phyloP scores from a whole-genome alignment of 192 early-diverging fungal genomes.

The Geranomyces variabilis region DNA sequence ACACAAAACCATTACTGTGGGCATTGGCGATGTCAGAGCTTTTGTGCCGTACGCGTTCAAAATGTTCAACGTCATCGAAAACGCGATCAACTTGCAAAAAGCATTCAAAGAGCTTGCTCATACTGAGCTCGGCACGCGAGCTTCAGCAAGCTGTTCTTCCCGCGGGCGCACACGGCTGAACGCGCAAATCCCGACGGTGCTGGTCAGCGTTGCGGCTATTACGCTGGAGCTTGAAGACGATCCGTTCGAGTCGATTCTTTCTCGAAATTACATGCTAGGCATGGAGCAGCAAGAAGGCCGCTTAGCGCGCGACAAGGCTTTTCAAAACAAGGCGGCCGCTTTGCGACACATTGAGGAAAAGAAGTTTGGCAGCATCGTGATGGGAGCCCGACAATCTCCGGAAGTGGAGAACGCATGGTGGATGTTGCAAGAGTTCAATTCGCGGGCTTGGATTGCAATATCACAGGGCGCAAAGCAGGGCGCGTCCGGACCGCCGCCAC shows the following conservation, averaged over 20 bases:
- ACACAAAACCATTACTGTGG: background rate
- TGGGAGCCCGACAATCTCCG: background rate
- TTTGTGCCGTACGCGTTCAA: constrained; percentile 40
- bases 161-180: constrained; percentile 8
- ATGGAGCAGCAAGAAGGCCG: constrained; percentile 50
- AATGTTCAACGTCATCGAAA: constrained; percentile 45
- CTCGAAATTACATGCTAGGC: constrained; percentile 45
- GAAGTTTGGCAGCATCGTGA: background rate
- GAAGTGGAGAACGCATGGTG: constrained; percentile 52
- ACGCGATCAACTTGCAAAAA: constrained; percentile 46
- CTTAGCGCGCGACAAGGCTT: constrained; percentile 48
- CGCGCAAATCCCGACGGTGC: constrained; percentile 26
- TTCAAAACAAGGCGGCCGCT: constrained; percentile 48
- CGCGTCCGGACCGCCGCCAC: constrained; percentile 16
- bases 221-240: constrained; percentile 42
- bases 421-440: constrained; percentile 56
- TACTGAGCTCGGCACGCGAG: constrained; percentile 32
- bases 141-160: constrained; percentile 14
- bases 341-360: constrained; percentile 24
- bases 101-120: constrained; percentile 40
- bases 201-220: constrained; percentile 29
- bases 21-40: background rate
- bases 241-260: constrained; percentile 49
- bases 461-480: constrained; percentile 7
- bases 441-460: constrained; percentile 45